phyloP scores from a whole-genome alignment of 805 yeast genomes.

The Yamadazyma insecticola region DNA sequence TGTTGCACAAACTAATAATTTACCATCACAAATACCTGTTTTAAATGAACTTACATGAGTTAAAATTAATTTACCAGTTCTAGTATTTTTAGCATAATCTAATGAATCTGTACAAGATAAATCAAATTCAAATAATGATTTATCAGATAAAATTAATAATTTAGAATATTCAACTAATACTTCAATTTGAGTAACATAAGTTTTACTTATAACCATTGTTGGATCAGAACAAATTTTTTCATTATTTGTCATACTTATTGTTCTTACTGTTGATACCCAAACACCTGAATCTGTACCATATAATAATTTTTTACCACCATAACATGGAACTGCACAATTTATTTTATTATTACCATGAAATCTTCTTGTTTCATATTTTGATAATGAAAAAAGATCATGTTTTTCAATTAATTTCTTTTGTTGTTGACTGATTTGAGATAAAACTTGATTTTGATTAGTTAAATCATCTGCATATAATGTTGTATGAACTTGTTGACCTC shows the following conservation, averaged over 20 bases:
- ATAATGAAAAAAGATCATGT: conserved; percentile 75
- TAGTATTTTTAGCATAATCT: conserved; percentile 47
- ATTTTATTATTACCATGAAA: conserved; percentile 74
- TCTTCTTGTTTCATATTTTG: conserved; percentile 67
- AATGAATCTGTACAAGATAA: conserved; percentile 47
- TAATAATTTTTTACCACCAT: conserved; percentile 85
- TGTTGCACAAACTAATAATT: conserved; percentile 84
- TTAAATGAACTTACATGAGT: conserved; percentile 88
- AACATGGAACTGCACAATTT: conserved; percentile 89
- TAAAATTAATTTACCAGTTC: conserved; percentile 72
- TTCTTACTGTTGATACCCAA: conserved; percentile 69
- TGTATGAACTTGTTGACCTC: conserved; percentile 50
- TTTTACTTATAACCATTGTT: conserved; percentile 64
- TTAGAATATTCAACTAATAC: conserved; percentile 89
- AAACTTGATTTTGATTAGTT: conserved; percentile 70
- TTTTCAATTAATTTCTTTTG: conserved; percentile 66
- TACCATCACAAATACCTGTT: conserved; percentile 88
- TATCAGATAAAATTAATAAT: conserved; percentile 75
- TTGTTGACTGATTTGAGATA: conserved; percentile 76
- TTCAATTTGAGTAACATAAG: conserved; percentile 82
- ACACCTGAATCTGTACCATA: conserved; percentile 93
- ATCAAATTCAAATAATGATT: conserved; percentile 72
- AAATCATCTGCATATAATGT: conserved; percentile 49
- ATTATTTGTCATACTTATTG: conserved; percentile 46
- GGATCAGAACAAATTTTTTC: conserved; percentile 64